Evolutionary conservation across 805 yeast genomes (phyloP), one percentile per base, ranked within the genome.

Genomic region (Kodamaea nitidulidarum): DNA sequence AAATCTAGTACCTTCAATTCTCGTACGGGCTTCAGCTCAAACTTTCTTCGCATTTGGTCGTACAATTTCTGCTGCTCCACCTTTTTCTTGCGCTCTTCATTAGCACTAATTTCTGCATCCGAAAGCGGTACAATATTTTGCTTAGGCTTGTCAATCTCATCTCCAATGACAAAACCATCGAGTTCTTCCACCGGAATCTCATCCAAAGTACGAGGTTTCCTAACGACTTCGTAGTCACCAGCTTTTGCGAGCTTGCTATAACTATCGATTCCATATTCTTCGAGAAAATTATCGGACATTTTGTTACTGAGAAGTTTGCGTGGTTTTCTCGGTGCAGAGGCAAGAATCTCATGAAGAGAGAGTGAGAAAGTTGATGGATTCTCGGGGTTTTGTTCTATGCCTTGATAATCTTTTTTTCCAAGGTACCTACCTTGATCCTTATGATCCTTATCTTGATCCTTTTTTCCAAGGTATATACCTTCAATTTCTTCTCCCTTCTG

Each of bases 211-310:
- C 52, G 43, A 14, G 42, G 45, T 9, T 44, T 33, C 33, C 47
- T 44, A 32, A 50, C 58, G 20, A 46, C 18, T 22, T 45, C 36
- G 31, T 52, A 47, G 24, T 54, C 50, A 4, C 46, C 38, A 5
- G 14, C 12, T 24, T 52, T 55, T 2, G 57, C 53, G 1, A 65
- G 56, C 9, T 61, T 57, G 7, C 45, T 34, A 43, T 63, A 64
- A 41, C 56, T 52, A 3, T 47, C 56, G 11, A 68, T 39, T 1
- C 73, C 73, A 45, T 68, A 68, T 37, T 68, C 73, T 25, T 61
- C 63, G 17, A 66, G 47, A 21, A 65, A 52, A 35, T 63, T 56
- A 21, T 57, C 64, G 12, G 61, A 49, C 35, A 63, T 38, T 35
- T 59, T 59, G 26, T 54, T 52, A 9, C 44, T 49, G 26, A 65